Conservation (phyloP, 1,284 basidiomycete species). For the Pseudozyma tsukubaensis region DNA sequence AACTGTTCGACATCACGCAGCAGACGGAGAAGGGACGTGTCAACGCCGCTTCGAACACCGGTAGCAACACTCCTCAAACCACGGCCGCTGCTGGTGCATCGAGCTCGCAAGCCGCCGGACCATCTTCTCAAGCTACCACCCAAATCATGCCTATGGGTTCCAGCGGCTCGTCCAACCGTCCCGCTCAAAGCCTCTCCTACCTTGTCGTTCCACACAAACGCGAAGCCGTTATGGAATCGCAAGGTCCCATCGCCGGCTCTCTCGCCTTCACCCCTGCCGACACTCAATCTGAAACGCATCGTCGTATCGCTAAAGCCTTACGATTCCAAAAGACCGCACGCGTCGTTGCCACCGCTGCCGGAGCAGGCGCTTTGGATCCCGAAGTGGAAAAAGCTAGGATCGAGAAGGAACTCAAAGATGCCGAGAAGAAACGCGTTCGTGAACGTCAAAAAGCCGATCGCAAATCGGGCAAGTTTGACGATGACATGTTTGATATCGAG, state of each 20-base stretch:
- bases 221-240: constrained; percentile 84
- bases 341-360: constrained; percentile 71
- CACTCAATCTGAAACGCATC: constrained; percentile 88
- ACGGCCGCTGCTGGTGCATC: not conserved
- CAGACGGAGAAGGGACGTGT: constrained; percentile 53
- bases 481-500: constrained; percentile 57
- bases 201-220: constrained; percentile 89
- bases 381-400: constrained; percentile 75
- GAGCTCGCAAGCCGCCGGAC: constrained; percentile 30
- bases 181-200: constrained; percentile 73
- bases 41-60: constrained; percentile 34
- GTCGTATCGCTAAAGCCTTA: constrained; percentile 86
- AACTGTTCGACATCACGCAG: constrained; percentile 82
- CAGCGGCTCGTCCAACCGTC: constrained; percentile 39
- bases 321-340: constrained; percentile 79
- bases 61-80: constrained; percentile 46
- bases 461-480: constrained; percentile 50
- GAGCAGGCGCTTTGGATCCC: constrained; percentile 68
- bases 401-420: constrained; percentile 63
- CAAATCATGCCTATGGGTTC: constrained; percentile 52
- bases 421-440: constrained; percentile 61
- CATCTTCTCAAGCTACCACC: constrained; percentile 38
- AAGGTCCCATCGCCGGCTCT: constrained; percentile 82
- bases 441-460: constrained; percentile 54
- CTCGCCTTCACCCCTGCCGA: constrained; percentile 86